Evolutionary conservation across 2,329 filamentous ascomycete genomes (phyloP), one percentile per base, ranked within the genome.

Genomic region (Colletotrichum karsti): DNA sequence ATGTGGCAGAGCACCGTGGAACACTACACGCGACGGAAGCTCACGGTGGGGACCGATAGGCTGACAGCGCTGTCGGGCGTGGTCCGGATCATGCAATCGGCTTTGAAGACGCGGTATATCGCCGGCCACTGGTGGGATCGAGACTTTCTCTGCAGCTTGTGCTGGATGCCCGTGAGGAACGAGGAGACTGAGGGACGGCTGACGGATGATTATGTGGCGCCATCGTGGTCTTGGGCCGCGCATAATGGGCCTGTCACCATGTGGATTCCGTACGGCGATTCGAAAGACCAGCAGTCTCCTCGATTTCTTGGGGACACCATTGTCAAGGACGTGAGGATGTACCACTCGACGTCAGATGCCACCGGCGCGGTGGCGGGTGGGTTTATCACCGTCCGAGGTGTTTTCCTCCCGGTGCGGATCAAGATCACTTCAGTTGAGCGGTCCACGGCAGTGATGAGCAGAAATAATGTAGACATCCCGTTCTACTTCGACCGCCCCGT

Each of bases 1-100:
- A 55, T 46, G 48, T 62, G 59, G 59, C 50, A 62, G 24, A 53
- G 59, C 3, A 35, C 50, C 12, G 48, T 62, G 0, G 59, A 62
- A 33, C 46, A 44, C 13, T 62, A 62, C 39, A 42, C 59, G 7
- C 35, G 24, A 12, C 48, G 46, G 5, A 54, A 9, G 50, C 9
- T 55, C 4, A 35, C 37, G 13, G 24, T 55, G 18, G 24, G 46
- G 4, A 55, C 46, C 9, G 59, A 62, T 3, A 41, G 48, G 37
- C 35, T 62, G 4, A 24, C 26, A 2, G 59, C 59, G 3, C 3
- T 55, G 22, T 62, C 59, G 1, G 35, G 59, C 3, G 26, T 62
- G 1, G 59, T 48, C 2, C 42, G 56, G 1, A 13, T 60, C 1
- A 30, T 22, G 5, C 28, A 50, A 10, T 37, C 15, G 8, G 24